Evolutionary conservation across 768 basidiomycete genomes (phyloP).

Genomic region (Suillus weaverae): DNA sequence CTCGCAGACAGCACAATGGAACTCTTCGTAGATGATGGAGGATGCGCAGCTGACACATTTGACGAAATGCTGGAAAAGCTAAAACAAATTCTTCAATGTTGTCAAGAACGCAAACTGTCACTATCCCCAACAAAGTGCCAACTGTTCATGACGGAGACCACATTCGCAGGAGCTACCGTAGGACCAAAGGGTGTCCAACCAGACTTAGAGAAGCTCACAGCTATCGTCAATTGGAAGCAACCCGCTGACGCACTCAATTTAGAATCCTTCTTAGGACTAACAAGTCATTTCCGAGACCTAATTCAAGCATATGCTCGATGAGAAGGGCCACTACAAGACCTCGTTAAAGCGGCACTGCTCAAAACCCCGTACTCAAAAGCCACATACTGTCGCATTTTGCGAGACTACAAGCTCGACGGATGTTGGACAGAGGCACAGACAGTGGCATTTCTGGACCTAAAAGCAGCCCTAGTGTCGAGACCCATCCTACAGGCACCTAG

Average conservation of each 20-base stretch:
- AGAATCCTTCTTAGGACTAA: no score
- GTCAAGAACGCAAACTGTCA: slow-evolving; percentile 32
- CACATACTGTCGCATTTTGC: no score
- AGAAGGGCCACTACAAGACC: slow-evolving; percentile 33
- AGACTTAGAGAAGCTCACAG: no score
- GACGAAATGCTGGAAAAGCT: slow-evolving; percentile 18
- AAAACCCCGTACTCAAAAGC: no score
- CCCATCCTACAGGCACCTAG: slow-evolving; percentile 33
- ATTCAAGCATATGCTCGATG: slow-evolving; percentile 27
- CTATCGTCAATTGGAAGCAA: no score
- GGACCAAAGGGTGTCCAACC: neutral
- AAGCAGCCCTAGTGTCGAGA: slow-evolving; percentile 30
- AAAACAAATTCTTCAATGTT: slow-evolving; percentile 23
- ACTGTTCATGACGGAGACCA: neutral
- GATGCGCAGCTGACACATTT: slow-evolving; percentile 33
- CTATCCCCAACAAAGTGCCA: slow-evolving; percentile 6
- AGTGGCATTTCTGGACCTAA: slow-evolving; percentile 30
- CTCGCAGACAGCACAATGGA: slow-evolving; percentile 21
- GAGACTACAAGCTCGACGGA: no score
- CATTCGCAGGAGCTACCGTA: slow-evolving; percentile 37
- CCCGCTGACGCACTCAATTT: no score
- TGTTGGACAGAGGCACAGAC: no score
- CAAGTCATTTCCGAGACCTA: no score
- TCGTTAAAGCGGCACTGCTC: slow-evolving; percentile 11
- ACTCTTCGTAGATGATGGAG: slow-evolving; percentile 41